Conservation (phyloP, 1,139 yeast genomes). For the Kluyveromyces sp. region DNA sequence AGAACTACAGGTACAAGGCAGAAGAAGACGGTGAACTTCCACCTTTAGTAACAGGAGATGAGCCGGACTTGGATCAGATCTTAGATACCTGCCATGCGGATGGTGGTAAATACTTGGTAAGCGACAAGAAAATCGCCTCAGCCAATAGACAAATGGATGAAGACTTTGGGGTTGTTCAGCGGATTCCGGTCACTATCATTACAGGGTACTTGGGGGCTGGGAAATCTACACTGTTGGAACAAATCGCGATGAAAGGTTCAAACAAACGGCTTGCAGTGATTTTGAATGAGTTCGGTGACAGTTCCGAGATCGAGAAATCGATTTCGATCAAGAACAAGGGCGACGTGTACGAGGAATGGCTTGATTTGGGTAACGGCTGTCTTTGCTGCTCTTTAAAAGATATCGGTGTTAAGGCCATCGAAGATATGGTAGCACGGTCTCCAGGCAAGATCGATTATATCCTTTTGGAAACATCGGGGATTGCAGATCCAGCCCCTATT, state of each 20-base stretch:
- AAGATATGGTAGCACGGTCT: conserved; percentile 67
- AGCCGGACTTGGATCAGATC: conserved; percentile 25
- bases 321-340: conserved; percentile 64
- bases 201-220: conserved; percentile 97
- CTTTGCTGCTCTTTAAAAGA: conserved; percentile 94
- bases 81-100: conserved; percentile 21
- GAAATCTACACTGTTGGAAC: conserved; percentile 75
- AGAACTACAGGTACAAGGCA: conserved; percentile 25
- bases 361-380: conserved; percentile 94
- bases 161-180: conserved; percentile 11
- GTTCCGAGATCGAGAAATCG: conserved; percentile 83
- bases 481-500: conserved; percentile 98
- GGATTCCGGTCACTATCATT: conserved; percentile 82
- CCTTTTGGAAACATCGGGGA: conserved; percentile 86
- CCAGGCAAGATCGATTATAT: conserved; percentile 80
- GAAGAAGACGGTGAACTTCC: conserved; percentile 46
- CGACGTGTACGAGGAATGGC: conserved; percentile 80
- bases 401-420: conserved; percentile 91
- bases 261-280: conserved; percentile 75
- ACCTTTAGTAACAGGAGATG: conserved; percentile 40
- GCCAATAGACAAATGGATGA: conserved; percentile 27
- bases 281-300: conserved; percentile 83
- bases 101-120: conserved; percentile 27
- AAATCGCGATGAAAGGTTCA: conserved; percentile 57
- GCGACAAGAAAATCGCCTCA: conserved; percentile 24